phyloP scores from a whole-genome alignment of 768 basidiomycete species.

The Boletus speciosus region DNA sequence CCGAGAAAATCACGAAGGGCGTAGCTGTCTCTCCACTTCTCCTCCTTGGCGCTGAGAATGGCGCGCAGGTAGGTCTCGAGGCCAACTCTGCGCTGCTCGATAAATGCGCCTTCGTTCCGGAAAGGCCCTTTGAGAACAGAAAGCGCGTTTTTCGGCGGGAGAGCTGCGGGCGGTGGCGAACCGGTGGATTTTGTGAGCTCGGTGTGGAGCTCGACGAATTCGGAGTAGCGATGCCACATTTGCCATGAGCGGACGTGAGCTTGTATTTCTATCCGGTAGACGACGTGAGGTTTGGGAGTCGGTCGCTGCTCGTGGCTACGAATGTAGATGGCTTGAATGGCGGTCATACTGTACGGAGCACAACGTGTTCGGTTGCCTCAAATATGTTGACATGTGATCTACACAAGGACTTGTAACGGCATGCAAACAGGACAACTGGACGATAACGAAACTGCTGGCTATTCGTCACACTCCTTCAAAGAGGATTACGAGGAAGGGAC shows the following conservation, averaged over 20 bases:
- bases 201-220: constrained; percentile 84
- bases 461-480: neutral
- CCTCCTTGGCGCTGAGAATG: constrained; percentile 78
- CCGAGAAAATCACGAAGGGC: constrained; percentile 87
- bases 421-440: neutral
- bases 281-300: constrained; percentile 72
- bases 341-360: constrained; percentile 45
- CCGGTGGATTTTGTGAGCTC: constrained; percentile 80
- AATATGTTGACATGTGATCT: constrained; percentile 16
- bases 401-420: constrained; percentile 6
- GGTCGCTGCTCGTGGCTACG: constrained; percentile 65
- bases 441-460: neutral
- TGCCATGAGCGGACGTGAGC: constrained; percentile 91
- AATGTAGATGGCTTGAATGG: constrained; percentile 75
- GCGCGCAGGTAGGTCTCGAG: constrained; percentile 85
- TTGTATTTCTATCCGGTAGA: constrained; percentile 80
- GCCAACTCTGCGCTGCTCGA: constrained; percentile 73
- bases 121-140: constrained; percentile 58
- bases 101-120: constrained; percentile 48
- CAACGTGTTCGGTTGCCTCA: constrained; percentile 2
- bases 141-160: constrained; percentile 84
- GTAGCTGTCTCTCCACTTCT: constrained; percentile 74
- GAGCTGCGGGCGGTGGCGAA: constrained; percentile 69
- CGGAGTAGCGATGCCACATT: constrained; percentile 92
- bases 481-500: constrained; percentile 11